Conservation (phyloP, 139 green algal genomes). For the Auxenochlorella pyrenoidosa region DNA sequence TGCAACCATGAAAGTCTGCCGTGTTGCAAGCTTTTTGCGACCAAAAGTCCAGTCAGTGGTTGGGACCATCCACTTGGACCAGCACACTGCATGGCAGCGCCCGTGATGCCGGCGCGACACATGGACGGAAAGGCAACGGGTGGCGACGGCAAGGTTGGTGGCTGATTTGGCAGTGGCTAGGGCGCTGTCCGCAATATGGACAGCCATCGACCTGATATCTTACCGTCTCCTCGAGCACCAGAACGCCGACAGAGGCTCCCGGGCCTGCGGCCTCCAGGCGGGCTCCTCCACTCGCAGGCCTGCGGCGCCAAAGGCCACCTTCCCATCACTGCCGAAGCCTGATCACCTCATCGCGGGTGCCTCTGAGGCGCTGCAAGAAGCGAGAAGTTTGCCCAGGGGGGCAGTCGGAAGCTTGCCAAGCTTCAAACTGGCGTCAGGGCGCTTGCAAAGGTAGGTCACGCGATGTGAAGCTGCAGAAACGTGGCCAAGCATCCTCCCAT, state of each 20-base stretch:
- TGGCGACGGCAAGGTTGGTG: neutral
- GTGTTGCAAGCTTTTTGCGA: neutral
- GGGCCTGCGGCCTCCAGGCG: neutral
- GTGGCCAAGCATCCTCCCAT: neutral
- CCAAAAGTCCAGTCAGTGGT: constrained; percentile 28
- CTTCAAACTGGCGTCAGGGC: too few species aligned
- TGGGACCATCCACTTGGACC: neutral
- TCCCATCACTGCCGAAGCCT: neutral
- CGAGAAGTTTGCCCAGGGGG: neutral
- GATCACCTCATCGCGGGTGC: neutral
- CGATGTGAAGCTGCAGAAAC: neutral
- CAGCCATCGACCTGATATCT: neutral
- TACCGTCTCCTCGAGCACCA: constrained; percentile 11
- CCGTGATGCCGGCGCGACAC: neutral
- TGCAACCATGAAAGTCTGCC: neutral
- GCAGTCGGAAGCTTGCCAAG: neutral
- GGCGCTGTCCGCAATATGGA: neutral
- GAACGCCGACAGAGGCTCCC: neutral
- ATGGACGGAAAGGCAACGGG: neutral
- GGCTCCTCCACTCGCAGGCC: neutral
- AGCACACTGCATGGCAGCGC: constrained; percentile 12
- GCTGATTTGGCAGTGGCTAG: neutral
- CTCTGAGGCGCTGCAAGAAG: neutral
- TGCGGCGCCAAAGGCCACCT: constrained; percentile 4
- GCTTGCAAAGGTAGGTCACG: neutral